These are phyloP conservation scores for Nothopassalora personata DNA, from an alignment of 2,329 filamentous ascomycete genomes.

Conservation along the genomic window DNA sequence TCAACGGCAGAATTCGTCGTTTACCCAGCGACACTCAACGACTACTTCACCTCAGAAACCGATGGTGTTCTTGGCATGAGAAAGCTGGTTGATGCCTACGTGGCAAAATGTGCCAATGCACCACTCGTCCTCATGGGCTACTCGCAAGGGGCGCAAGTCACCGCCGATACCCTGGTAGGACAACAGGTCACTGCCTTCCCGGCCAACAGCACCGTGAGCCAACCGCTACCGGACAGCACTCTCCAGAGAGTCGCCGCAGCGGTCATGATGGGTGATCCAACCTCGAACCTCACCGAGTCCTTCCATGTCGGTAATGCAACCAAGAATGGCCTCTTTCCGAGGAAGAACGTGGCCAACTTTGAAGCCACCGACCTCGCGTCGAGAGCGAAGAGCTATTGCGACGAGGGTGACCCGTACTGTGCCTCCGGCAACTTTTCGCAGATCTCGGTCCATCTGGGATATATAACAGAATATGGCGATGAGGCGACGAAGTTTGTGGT, in stretches of 20 bases:
- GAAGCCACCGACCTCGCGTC: conserved; percentile 1
- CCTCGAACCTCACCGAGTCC: conserved; percentile 9
- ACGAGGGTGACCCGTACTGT: conserved; percentile 17
- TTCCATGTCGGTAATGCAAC: conserved; percentile 20
- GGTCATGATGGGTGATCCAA: conserved; percentile 18
- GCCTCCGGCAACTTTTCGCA: conserved; percentile 10
- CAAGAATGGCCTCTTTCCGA: conserved; percentile 15
- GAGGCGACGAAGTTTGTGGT: conserved; percentile 13
- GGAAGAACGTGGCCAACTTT: conserved; percentile 9
- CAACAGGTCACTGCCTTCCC: conserved; percentile 13
- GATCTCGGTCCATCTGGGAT: conserved; percentile 14
- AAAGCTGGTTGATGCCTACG: conserved; percentile 10
- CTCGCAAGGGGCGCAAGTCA: conserved; percentile 23
- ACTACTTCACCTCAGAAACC: conserved; percentile 18
- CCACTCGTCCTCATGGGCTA: conserved; percentile 20
- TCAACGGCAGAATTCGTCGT: conserved; percentile 16
- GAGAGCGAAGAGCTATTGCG: conserved; percentile 17
- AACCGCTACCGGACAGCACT: conserved; percentile 8
- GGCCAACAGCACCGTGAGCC: conserved; percentile 8
- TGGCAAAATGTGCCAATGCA: conserved; percentile 12
- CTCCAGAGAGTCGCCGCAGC: conserved; percentile 11
- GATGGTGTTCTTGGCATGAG: conserved; percentile 13
- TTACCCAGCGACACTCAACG: conserved; percentile 18
- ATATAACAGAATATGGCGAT: conserved; percentile 14
- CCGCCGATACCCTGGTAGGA: conserved; percentile 14